These are phyloP conservation scores for Colletotrichum viniferum DNA, from an alignment of 2,329 filamentous ascomycete species.

Conservation along the genomic window DNA sequence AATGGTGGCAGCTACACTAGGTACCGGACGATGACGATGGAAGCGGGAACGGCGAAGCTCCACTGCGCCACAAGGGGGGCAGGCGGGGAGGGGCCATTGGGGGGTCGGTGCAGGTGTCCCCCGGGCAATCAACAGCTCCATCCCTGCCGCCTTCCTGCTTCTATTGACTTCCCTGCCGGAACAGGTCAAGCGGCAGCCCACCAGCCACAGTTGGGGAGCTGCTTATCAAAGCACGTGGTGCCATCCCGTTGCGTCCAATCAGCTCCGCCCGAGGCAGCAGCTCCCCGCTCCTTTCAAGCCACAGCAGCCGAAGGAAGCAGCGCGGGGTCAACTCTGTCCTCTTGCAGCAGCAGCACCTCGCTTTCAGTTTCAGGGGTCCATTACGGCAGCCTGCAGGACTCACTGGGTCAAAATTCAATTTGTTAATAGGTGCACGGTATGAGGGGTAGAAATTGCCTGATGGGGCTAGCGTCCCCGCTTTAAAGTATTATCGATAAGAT, in stretches of 20 bases:
- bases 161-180: conserved; percentile 3
- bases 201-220: neutral
- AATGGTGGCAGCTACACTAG: neutral
- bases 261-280: neutral
- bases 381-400: no score
- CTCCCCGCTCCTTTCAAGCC: neutral
- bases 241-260: neutral
- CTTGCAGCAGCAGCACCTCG: neutral
- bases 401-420: no score
- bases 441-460: no score
- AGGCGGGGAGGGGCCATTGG: neutral
- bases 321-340: conserved; percentile 13
- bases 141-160: conserved; percentile 10
- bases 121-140: conserved; percentile 13
- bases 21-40: conserved; percentile 10
- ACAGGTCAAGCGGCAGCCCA: neutral
- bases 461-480: no score
- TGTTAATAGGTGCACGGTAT: no score
- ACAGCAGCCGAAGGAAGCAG: neutral
- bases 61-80: conserved; percentile 16
- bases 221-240: neutral
- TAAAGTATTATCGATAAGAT: no score
- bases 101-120: neutral
- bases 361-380: conserved; percentile 14
- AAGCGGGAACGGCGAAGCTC: conserved; percentile 14